Evolutionary conservation across 78 protist genomes (phyloP).

Genomic region (Dictyostelium intermedium): DNA sequence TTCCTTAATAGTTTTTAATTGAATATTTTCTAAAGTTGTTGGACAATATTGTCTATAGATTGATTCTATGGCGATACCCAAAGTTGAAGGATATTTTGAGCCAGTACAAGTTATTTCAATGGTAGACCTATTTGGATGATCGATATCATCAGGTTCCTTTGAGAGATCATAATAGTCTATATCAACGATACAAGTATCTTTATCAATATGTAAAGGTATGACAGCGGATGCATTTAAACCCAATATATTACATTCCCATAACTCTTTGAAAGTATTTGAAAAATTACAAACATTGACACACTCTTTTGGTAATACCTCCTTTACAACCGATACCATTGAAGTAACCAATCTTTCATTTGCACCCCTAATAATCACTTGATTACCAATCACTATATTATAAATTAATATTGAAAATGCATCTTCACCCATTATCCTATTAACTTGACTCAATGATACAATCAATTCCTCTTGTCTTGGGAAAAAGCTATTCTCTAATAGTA

Average conservation of each 20-base stretch:
- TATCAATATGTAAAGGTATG: slow-evolving; percentile 48
- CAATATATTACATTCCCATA: slow-evolving; percentile 60
- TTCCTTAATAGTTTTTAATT: slow-evolving; percentile 36
- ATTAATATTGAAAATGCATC: neutral
- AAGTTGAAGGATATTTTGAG: neutral
- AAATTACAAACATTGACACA: slow-evolving; percentile 1
- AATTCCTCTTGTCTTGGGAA: slow-evolving; percentile 27
- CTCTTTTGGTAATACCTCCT: slow-evolving; percentile 10
- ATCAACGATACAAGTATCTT: slow-evolving; percentile 23
- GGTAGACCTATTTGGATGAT: slow-evolving; percentile 58
- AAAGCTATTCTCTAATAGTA: slow-evolving; percentile 1
- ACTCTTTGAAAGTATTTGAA: slow-evolving; percentile 43
- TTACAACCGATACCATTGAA: slow-evolving; percentile 1
- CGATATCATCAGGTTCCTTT: slow-evolving; percentile 69
- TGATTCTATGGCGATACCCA: slow-evolving; percentile 17
- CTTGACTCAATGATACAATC: neutral
- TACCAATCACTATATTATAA: slow-evolving; percentile 24
- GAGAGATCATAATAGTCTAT: slow-evolving; percentile 58
- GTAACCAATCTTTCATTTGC: neutral
- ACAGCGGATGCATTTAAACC: slow-evolving; percentile 26
- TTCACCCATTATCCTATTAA: slow-evolving; percentile 25
- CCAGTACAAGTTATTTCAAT: slow-evolving; percentile 40
- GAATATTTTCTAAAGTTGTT: slow-evolving; percentile 9
- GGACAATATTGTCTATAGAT: slow-evolving; percentile 34
- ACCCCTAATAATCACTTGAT: slow-evolving; percentile 38